Conservation (phyloP, 768 basidiomycete species). For the Podaxis carcinomalis region DNA sequence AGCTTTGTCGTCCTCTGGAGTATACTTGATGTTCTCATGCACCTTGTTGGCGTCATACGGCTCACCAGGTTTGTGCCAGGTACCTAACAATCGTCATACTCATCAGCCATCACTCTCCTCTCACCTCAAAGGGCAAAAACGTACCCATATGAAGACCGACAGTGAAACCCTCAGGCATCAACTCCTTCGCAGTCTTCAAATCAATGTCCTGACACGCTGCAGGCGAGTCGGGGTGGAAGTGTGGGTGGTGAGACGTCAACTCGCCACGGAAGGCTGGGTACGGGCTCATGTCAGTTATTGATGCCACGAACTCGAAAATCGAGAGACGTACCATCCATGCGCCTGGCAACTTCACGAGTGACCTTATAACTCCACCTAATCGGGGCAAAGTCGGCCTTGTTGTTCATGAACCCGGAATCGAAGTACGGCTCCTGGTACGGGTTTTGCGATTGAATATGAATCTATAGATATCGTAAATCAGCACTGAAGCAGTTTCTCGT, state of each 20-base stretch:
- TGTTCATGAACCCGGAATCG: conserved; percentile 76
- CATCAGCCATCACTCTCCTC: conserved; percentile 19
- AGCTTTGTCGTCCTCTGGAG: conserved; percentile 62
- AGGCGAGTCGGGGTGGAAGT: conserved; percentile 65
- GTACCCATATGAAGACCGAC: conserved; percentile 70
- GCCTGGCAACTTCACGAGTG: conserved; percentile 64
- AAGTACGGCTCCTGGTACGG: conserved; percentile 63
- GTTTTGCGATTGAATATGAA: conserved; percentile 56
- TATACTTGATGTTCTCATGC: conserved; percentile 63
- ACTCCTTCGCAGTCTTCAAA: conserved; percentile 59
- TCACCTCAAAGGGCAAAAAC: conserved; percentile 12
- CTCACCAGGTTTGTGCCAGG: conserved; percentile 39
- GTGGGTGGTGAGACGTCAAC: conserved; percentile 68
- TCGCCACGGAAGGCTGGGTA: conserved; percentile 62
- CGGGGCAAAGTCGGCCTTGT: conserved; percentile 74
- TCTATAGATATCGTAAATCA: conserved; percentile 26
- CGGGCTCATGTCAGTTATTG: neutral
- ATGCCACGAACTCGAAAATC: neutral
- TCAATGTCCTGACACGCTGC: conserved; percentile 61
- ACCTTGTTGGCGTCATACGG: conserved; percentile 50
- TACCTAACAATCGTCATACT: conserved; percentile 42
- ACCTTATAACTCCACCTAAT: conserved; percentile 78
- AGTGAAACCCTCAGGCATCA: conserved; percentile 57
- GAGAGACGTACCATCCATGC: conserved; percentile 57
- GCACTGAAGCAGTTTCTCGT: neutral